Percentiles rank a stretch among this genome's conserved stretches.
These are phyloP conservation scores for Eimeria necatrix DNA, from an alignment of 169 alveolate species.

Conservation along the genomic window DNA sequence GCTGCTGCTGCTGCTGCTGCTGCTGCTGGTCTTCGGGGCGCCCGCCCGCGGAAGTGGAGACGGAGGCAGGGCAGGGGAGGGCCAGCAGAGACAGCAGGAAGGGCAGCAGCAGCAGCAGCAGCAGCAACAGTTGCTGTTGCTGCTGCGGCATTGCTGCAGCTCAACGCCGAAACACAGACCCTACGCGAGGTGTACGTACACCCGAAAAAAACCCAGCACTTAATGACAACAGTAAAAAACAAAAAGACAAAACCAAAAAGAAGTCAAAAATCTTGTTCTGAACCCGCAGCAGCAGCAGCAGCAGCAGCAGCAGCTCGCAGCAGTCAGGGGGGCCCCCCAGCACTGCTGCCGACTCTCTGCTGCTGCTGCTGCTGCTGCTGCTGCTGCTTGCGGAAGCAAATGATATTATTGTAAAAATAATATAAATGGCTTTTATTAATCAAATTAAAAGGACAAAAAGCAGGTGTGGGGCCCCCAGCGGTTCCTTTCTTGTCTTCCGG, in stretches of 20 bases:
- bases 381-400: too few relatives aligned
- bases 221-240: too few relatives aligned
- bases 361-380: too few relatives aligned
- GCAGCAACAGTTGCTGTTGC: not conserved
- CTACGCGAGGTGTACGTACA: not conserved
- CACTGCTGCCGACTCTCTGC: too few relatives aligned
- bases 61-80: not conserved
- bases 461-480: too few relatives aligned
- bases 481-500: too few relatives aligned
- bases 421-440: too few relatives aligned
- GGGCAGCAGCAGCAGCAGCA: not conserved
- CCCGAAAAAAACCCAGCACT: not conserved
- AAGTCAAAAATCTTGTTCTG: not conserved
- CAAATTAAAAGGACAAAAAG: too few relatives aligned
- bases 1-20: conserved; percentile 1
- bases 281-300: not conserved
- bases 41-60: not conserved
- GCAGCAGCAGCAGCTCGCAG: not conserved
- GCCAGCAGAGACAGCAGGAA: not conserved
- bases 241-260: too few relatives aligned
- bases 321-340: too few relatives aligned
- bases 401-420: too few relatives aligned
- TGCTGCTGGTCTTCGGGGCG: not conserved
- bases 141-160: not conserved
- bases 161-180: not conserved